A percentile compares a stretch with the other conserved stretches of the same genome.
Evolutionary conservation across 2,329 filamentous ascomycete genomes (phyloP).

Genomic region (Diaporthe sp.): DNA sequence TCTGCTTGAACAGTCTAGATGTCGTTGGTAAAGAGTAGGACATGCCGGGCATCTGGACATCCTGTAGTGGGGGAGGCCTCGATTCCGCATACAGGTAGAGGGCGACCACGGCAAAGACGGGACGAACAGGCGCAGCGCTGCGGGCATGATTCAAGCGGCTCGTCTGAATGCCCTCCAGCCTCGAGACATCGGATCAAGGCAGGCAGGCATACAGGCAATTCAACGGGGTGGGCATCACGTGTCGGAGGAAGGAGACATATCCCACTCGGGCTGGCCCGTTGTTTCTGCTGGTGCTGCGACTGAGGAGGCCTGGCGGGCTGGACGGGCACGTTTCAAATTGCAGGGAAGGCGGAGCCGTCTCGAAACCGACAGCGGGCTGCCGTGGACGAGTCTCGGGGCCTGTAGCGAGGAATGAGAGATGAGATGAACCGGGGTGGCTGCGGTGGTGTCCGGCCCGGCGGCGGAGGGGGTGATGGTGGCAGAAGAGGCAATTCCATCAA

Average conservation of each 20-base stretch:
- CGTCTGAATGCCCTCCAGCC: background rate
- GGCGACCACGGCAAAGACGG: background rate
- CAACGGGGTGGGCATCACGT: background rate
- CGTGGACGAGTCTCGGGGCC: constrained; percentile 16
- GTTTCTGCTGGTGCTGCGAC: background rate
- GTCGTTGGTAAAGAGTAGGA: background rate
- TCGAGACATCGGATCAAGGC: constrained; percentile 7
- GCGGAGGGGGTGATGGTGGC: background rate
- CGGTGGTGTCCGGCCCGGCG: background rate
- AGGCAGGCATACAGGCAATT: background rate
- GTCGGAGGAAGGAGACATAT: background rate
- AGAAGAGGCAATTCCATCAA: background rate
- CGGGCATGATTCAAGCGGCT: background rate
- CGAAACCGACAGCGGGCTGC: constrained; percentile 26
- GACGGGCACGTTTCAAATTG: constrained; percentile 29
- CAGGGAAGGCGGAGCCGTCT: constrained; percentile 28
- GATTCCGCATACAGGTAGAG: background rate
- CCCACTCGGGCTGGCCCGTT: constrained; percentile 8
- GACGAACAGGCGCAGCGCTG: constrained; percentile 7
- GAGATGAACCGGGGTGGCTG: constrained; percentile 16
- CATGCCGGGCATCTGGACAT: background rate
- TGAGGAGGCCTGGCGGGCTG: constrained; percentile 1
- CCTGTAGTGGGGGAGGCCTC: background rate
- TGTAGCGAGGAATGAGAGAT: constrained; percentile 20
- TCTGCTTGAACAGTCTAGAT: background rate